Conservation (phyloP, 495 filamentous ascomycete genomes). For the Acidiella bohemica region DNA sequence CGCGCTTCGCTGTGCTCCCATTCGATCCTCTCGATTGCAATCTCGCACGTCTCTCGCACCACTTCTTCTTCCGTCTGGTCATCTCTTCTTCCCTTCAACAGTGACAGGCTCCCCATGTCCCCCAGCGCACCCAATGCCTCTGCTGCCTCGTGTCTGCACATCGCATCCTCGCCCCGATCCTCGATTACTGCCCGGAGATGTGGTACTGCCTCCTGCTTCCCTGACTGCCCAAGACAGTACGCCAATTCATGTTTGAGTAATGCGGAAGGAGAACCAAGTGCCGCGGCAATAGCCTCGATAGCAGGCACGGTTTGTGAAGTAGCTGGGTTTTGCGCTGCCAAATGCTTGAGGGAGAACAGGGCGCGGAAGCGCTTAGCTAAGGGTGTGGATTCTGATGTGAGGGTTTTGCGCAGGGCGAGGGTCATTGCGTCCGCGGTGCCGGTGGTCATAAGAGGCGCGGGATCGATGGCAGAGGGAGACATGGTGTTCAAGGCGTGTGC, state of each 20-base stretch:
- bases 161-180: slow-evolving; percentile 67
- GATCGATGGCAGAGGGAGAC: slow-evolving; percentile 3
- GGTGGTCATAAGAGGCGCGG: not conserved
- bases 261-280: slow-evolving; percentile 68
- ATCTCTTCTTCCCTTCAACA: slow-evolving; percentile 59
- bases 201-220: slow-evolving; percentile 57
- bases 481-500: too few relatives aligned
- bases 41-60: slow-evolving; percentile 91
- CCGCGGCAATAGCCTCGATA: slow-evolving; percentile 87
- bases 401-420: slow-evolving; percentile 54
- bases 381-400: slow-evolving; percentile 63
- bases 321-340: slow-evolving; percentile 55
- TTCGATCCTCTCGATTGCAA: slow-evolving; percentile 83
- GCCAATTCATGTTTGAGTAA: slow-evolving; percentile 90
- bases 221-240: slow-evolving; percentile 90
- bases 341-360: slow-evolving; percentile 91
- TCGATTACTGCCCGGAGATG: slow-evolving; percentile 64
- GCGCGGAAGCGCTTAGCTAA: slow-evolving; percentile 89
- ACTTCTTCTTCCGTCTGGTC: slow-evolving; percentile 57
- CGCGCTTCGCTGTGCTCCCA: slow-evolving; percentile 72
- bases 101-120: slow-evolving; percentile 51
- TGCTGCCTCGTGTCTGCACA: slow-evolving; percentile 94
- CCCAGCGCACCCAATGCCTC: slow-evolving; percentile 89
- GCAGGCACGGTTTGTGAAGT: slow-evolving; percentile 47
- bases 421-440: slow-evolving; percentile 32